These are phyloP conservation scores for Dendrobium catenatum DNA, from an alignment of 106 monocot species.

Conservation along the genomic window DNA sequence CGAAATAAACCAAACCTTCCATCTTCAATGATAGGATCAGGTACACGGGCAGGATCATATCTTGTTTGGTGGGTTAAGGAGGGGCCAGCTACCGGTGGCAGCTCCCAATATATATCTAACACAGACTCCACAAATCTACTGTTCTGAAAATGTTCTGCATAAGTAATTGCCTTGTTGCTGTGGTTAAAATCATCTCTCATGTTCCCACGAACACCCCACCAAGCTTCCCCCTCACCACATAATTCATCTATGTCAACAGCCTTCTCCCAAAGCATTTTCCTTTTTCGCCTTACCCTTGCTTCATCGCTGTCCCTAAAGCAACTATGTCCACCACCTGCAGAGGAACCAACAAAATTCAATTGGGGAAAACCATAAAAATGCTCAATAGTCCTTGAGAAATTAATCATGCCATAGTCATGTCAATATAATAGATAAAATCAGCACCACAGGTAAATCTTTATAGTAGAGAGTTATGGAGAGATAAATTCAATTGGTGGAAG, in stretches of 20 bases:
- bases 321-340: slow-evolving; percentile 59
- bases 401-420: background rate
- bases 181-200: slow-evolving; percentile 61
- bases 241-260: slow-evolving; percentile 47
- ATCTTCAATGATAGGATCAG: slow-evolving; percentile 59
- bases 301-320: slow-evolving; percentile 56
- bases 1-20: slow-evolving; percentile 48
- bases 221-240: slow-evolving; percentile 43
- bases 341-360: no score
- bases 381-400: no score
- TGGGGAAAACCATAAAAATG: no score
- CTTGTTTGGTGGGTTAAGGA: slow-evolving; percentile 77
- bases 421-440: background rate
- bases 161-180: slow-evolving; percentile 43
- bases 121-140: slow-evolving; percentile 70
- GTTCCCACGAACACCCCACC: slow-evolving; percentile 56
- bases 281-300: slow-evolving; percentile 35
- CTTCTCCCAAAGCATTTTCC: slow-evolving; percentile 47
- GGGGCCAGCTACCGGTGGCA: slow-evolving; percentile 59
- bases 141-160: slow-evolving; percentile 76
- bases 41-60: slow-evolving; percentile 67
- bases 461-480: no score
- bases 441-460: background rate
- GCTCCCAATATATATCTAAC: slow-evolving; percentile 68
- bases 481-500: no score